Base-by-base conservation (phyloP, 2,329 filamentous ascomycete species). In the Decorospora gaudefroyi region DNA sequence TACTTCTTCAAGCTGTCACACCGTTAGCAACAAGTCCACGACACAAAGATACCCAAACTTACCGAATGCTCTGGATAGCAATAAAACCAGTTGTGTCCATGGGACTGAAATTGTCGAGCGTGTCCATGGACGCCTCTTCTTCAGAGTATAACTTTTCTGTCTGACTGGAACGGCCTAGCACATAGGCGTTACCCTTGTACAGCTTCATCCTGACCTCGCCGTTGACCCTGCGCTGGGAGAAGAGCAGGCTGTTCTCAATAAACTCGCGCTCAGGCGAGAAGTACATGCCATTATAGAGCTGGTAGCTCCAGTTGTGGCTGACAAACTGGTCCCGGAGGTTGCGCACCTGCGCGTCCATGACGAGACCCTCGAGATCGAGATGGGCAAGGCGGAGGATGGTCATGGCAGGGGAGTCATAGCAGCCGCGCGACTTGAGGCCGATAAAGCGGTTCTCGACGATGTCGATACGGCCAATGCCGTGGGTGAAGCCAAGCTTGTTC, bases 371-470 rank as follows among this genome's bases (percentile, higher is more conserved):
- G 37, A 84, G 72, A 62, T 85, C 82, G 53, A 84, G 67, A 69
- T 83, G 81, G 2, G 80, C 80, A 36, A 74, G 68, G 42, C 80
- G 76, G 29, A 83, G 77, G 49, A 72, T 67, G 19, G 67, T 72
- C 63, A 72, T 70, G 59, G 65, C 68, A 32, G 64, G 71, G 28
- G 72, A 73, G 51, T 91, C 88, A 76, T 91, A 91, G 65, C 87
- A 91, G 61, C 88, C 88, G 62, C 88, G 83, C 57, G 80, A 85
- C 78, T 91, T 91, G 61, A 91, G 78, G 53, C 87, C 88, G 65
- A 88, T 86, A 76, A 86, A 88, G 40, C 88, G 81, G 76, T 88
- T 87, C 70, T 90, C 87, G 49, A 91, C 87, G 65, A 92, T 92
- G 71, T 92, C 88, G 56, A 92, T 85, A 63, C 88, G 78, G 62